Evolutionary conservation across 2,329 filamentous ascomycete species (phyloP), one percentile per base, ranked within the genome.

Genomic region (Pestalotiopsis sp.): DNA sequence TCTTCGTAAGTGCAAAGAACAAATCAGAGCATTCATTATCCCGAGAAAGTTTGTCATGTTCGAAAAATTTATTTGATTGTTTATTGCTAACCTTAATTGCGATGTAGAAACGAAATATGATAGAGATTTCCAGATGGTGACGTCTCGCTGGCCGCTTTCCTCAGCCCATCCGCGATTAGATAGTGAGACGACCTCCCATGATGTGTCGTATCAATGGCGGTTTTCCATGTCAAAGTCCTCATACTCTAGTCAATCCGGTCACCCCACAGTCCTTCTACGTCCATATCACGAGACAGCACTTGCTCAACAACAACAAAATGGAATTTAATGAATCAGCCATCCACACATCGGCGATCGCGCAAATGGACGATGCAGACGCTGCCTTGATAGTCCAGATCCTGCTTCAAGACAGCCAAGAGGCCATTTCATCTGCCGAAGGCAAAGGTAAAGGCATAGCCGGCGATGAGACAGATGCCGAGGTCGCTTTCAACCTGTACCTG

Each of bases 391-490:
- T 66, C 3, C n/a, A 45, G 27, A 52, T 66, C 9, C 52, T 36
- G 31, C n/a, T 20, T 12, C 27, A 52, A 60, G 64, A 66, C 12
- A n/a, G 36, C 13, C 20, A 25, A 17, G 12, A 60, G 20, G 39
- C 11, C 14, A 39, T 64, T 14, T 25, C 56, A 7, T 14, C 52
- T 11, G 57, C 41, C 13, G 17, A 39, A 7, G 64, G 39, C 4
- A 75, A 75, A 56, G 75, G 74, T 17, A 76, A 76, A 56, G 67
- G 72, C 38, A 17, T 9, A 0, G 71, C 72, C 11, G 71, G 72
- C 17, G 23, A 36, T 1, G 9, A 66, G 36, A 69, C 74, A 1
- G 73, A 76, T 36, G 66, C 52, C 2, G 66, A 75, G 0, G 3
- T 76, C 11, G 72, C 74, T 20, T 31, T 73, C 14, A 67, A 71